Conservation (phyloP, 2,329 filamentous ascomycete genomes). For the Botrytis cinerea region DNA sequence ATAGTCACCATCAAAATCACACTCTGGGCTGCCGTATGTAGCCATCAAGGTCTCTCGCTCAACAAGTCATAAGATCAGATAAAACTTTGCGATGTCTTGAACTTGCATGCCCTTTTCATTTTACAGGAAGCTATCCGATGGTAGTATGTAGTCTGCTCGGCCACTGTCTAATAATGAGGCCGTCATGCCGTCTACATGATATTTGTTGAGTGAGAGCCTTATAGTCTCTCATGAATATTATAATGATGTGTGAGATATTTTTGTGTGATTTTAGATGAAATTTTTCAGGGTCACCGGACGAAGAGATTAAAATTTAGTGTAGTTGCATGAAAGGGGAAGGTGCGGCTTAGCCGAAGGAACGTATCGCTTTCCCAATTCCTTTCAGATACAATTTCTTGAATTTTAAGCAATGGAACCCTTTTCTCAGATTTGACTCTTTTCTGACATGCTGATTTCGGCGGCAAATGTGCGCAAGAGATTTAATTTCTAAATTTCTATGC, state of each 20-base stretch:
- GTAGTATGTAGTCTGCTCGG: not conserved
- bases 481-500: rapidly evolving
- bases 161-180: not conserved
- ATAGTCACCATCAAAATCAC: no score
- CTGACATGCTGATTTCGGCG: not conserved
- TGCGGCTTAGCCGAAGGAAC: not conserved
- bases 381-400: not conserved
- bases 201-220: not conserved
- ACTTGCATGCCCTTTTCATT: not conserved
- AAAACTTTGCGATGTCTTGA: not conserved
- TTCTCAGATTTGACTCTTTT: rapidly evolving
- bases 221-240: not conserved
- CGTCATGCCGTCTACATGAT: not conserved
- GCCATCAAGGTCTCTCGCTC: not conserved
- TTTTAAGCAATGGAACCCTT: not conserved
- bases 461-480: not conserved
- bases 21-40: not conserved
- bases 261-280: not conserved
- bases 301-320: not conserved
- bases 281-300: rapidly evolving
- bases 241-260: not conserved
- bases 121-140: not conserved
- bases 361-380: no score
- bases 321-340: not conserved
- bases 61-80: not conserved